Conservation (phyloP, 371 early-diverging fungal species). For the Mucor plumbeus region DNA sequence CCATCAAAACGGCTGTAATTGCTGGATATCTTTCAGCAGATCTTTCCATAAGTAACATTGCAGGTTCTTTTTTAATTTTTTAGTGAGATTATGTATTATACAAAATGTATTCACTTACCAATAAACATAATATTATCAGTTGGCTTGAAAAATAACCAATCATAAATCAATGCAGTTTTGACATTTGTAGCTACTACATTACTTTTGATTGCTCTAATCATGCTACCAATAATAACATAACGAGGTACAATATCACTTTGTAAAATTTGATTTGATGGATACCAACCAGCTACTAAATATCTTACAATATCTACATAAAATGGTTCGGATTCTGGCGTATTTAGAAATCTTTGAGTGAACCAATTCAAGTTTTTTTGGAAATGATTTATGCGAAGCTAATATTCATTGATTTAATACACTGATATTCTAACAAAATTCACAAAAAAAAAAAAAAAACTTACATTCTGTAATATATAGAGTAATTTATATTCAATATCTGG, state of each 20-base stretch:
- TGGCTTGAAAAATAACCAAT: slow-evolving; percentile 78
- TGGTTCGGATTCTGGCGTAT: slow-evolving; percentile 65
- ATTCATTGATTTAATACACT: too few relatives aligned
- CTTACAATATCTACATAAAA: slow-evolving; percentile 77
- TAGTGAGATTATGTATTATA: too few relatives aligned
- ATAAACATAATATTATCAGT: slow-evolving; percentile 81
- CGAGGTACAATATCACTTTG: slow-evolving; percentile 79
- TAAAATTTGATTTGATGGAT: slow-evolving; percentile 78
- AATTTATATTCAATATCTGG: slow-evolving; percentile 77
- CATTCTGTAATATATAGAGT: slow-evolving; percentile 70
- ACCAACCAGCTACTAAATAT: slow-evolving; percentile 77
- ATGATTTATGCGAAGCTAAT: slow-evolving; percentile 52
- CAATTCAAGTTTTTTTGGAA: slow-evolving; percentile 68
- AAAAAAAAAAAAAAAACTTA: slow-evolving; percentile 27
- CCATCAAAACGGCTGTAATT: slow-evolving; percentile 67
- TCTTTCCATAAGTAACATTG: slow-evolving; percentile 73
- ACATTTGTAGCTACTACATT: slow-evolving; percentile 67
- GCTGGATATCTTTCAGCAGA: slow-evolving; percentile 71
- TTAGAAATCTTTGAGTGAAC: slow-evolving; percentile 70
- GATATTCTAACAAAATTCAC: neutral
- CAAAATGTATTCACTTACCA: slow-evolving; percentile 41
- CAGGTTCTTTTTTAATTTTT: slow-evolving; percentile 59
- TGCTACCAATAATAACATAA: slow-evolving; percentile 71
- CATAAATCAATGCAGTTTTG: slow-evolving; percentile 76
- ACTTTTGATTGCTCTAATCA: slow-evolving; percentile 64